Percentiles rank a stretch among this genome's conserved stretches.
Evolutionary conservation across 306 rosid genomes (phyloP).

Genomic region (Sesbania bispinosa): DNA sequence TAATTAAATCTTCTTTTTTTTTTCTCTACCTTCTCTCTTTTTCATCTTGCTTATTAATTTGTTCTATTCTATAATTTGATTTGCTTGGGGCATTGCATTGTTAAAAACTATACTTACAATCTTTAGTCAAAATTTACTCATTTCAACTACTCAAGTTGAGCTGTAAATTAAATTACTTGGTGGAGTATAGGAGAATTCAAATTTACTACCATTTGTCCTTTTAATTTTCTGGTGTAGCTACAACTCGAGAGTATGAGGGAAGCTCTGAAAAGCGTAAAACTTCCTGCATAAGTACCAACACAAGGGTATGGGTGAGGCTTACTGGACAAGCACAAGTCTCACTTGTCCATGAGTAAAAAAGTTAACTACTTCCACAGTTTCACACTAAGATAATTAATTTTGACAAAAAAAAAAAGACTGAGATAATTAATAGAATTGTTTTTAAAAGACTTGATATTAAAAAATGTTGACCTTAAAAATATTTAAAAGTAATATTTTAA

Average conservation of each 20-base stretch:
- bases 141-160: not conserved
- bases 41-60: too few relatives aligned
- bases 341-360: not conserved
- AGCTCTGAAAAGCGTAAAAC: conserved; percentile 31
- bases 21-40: too few relatives aligned
- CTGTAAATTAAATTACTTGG: not conserved
- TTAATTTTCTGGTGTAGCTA: not conserved
- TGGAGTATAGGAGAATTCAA: conserved; percentile 22
- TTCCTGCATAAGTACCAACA: conserved; percentile 28
- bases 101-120: not conserved
- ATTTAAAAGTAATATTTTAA: too few relatives aligned
- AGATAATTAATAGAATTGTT: too few relatives aligned
- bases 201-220: conserved; percentile 13
- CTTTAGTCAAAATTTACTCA: not conserved
- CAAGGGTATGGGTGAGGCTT: conserved; percentile 24
- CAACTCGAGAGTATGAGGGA: conserved; percentile 4
- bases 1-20: too few relatives aligned
- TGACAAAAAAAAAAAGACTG: too few relatives aligned
- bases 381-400: not conserved
- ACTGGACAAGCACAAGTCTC: conserved; percentile 13
- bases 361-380: not conserved
- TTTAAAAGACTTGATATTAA: too few relatives aligned
- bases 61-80: too few relatives aligned
- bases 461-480: too few relatives aligned
- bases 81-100: not conserved